phyloP scores from a whole-genome alignment of 768 basidiomycete genomes.

The Lactarius vividus region DNA sequence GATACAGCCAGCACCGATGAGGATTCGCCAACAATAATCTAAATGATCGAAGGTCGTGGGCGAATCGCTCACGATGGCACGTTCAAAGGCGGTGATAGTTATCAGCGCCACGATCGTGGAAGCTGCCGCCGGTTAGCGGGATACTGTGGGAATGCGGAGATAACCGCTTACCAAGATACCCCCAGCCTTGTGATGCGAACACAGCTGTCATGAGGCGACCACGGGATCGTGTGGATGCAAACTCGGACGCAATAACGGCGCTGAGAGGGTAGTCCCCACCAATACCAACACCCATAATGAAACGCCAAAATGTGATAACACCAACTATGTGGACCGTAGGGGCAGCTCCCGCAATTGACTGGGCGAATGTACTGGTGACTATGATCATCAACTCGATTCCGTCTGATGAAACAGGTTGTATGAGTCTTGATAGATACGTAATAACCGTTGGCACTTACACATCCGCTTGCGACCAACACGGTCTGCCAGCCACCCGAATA shows the following conservation, averaged over 20 bases:
- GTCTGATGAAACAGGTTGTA: conserved; percentile 39
- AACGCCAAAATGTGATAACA: conserved; percentile 79
- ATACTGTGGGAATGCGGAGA: not conserved
- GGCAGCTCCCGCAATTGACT: conserved; percentile 72
- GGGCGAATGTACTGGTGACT: conserved; percentile 74
- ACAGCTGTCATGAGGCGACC: conserved; percentile 90
- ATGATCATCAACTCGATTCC: conserved; percentile 79
- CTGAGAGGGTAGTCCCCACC: conserved; percentile 88
- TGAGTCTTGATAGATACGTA: not conserved
- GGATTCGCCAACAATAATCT: conserved; percentile 81
- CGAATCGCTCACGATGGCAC: conserved; percentile 46
- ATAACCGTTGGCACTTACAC: conserved; percentile 47
- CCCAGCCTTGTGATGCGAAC: conserved; percentile 86
- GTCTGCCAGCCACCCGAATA: conserved; percentile 48
- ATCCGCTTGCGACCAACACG: conserved; percentile 47
- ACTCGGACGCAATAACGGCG: conserved; percentile 87
- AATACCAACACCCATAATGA: conserved; percentile 80
- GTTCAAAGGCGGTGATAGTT: conserved; percentile 65
- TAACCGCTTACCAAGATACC: conserved; percentile 60
- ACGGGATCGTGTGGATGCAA: conserved; percentile 73
- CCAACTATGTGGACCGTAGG: conserved; percentile 71
- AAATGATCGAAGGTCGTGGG: conserved; percentile 46
- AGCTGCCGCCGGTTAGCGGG: conserved; percentile 36
- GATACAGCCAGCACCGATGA: conserved; percentile 84
- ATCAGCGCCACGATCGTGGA: conserved; percentile 67